phyloP scores from a whole-genome alignment of 2,329 filamentous ascomycete species.

The Pseudocercospora macadamiae region DNA sequence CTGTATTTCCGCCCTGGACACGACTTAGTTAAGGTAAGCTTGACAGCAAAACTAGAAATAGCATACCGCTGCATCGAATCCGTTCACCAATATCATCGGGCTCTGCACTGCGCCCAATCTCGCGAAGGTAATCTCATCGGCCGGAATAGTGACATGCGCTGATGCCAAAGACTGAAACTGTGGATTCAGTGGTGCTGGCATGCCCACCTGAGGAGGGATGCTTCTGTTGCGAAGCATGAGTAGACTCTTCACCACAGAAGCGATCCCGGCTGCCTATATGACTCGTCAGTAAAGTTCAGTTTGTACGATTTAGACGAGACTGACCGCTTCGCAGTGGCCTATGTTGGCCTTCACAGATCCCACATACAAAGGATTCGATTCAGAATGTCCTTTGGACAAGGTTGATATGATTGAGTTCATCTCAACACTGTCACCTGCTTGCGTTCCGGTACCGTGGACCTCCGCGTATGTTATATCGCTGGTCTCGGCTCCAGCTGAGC shows the following conservation, averaged over 20 bases:
- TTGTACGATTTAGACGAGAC: background rate
- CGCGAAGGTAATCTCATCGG: background rate
- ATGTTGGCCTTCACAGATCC: conserved; percentile 41
- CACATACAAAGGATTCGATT: conserved; percentile 28
- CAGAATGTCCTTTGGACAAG: background rate
- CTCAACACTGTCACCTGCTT: conserved; percentile 13
- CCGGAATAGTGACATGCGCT: background rate
- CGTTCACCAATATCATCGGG: background rate
- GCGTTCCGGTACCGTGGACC: conserved; percentile 22
- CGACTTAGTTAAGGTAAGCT: background rate
- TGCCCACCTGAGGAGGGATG: conserved; percentile 69
- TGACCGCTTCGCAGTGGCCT: conserved; percentile 39
- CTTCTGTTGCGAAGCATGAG: conserved; percentile 46
- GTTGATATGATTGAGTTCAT: conserved; percentile 14
- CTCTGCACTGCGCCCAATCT: background rate
- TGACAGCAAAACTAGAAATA: background rate
- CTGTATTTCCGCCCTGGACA: background rate
- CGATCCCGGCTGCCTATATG: conserved; percentile 33
- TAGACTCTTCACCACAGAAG: conserved; percentile 40
- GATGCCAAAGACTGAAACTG: conserved; percentile 51
- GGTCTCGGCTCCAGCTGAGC: conserved; percentile 16
- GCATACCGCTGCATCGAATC: background rate
- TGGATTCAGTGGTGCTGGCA: conserved; percentile 66
- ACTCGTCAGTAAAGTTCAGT: background rate
- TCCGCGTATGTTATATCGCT: conserved; percentile 8